Base-by-base conservation (phyloP, 805 yeast species). In the Candida vaughaniae region DNA sequence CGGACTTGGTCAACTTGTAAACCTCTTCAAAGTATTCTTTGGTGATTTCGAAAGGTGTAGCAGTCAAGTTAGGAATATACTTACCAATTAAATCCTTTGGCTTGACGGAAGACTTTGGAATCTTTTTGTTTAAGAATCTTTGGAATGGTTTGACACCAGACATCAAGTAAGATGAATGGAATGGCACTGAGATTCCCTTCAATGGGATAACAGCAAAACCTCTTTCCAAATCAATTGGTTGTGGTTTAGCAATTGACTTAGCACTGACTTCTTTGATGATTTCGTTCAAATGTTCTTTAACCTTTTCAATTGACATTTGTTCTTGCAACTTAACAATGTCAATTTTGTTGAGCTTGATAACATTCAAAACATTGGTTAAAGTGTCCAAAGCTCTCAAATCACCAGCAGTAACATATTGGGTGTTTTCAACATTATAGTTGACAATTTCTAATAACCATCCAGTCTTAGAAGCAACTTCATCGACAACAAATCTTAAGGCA, bases 101-200 rank as follows among this genome's bases (percentile, higher is more conserved):
- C 73, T 91, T 91, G 49, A 93, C 93, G 33, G 96, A 95, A 54
- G 88, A 85, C 72, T 85, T 87, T 47, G 95, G 84, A 57, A 93
- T 85, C 79, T 93, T 91, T 84, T 89, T 93, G 63, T 82, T 82
- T 73, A 93, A 77, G 83, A 93, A 93, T 71, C 89, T 86, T 77
- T 91, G 90, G 87, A 93, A 93, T 56, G 99, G 99, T 70, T 90
- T 91, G 43, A 93, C 99, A 70, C 99, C 99, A 40, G 93, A 86
- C 77, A 91, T 85, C 72, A 93, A 77, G 73, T 95, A 93, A n/a
- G 96, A 83, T 19, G 97, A 89, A 71, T 93, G 99, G 97, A 93
- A 93, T 46, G 99, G 99, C 61, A 93, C 99, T n/a, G 96, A 88
- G 51, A 93, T 93, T 54, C 99, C 99, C 75, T 85, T 89, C 66